phyloP scores from a whole-genome alignment of 208 protist genomes.

The Trypanosoma congolense region DNA sequence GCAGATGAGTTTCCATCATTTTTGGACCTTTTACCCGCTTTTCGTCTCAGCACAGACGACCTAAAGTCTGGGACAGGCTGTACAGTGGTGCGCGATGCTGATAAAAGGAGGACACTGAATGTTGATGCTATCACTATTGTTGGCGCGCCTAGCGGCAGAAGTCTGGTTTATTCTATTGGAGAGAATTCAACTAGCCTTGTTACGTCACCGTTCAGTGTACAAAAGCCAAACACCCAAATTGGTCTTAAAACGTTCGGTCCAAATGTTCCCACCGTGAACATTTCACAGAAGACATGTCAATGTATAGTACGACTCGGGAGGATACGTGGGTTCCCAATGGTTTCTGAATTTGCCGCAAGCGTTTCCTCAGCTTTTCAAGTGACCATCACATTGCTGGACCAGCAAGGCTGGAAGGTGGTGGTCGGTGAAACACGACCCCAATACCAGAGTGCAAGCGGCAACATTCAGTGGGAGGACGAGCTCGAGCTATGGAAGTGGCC shows the following conservation, averaged over 20 bases:
- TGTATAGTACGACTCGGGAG: slow-evolving; percentile 75
- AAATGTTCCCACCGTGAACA: slow-evolving; percentile 58
- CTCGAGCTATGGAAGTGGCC: slow-evolving; percentile 85
- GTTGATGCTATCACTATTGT: slow-evolving; percentile 63
- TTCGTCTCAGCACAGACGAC: slow-evolving; percentile 46
- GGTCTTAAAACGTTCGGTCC: slow-evolving; percentile 5
- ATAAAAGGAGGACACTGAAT: not conserved
- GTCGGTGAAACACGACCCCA: slow-evolving; percentile 73
- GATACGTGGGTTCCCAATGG: slow-evolving; percentile 84
- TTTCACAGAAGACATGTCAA: slow-evolving; percentile 77
- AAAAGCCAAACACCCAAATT: not conserved
- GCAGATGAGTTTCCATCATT: slow-evolving; percentile 79
- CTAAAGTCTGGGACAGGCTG: slow-evolving; percentile 12
- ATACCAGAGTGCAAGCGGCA: slow-evolving; percentile 85
- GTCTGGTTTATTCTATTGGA: slow-evolving; percentile 29
- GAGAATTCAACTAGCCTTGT: not conserved
- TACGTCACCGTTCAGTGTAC: not conserved
- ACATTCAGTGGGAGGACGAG: slow-evolving; percentile 74
- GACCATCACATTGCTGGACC: slow-evolving; percentile 76
- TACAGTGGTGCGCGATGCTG: not conserved
- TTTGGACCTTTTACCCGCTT: slow-evolving; percentile 63
- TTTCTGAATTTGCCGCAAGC: slow-evolving; percentile 69
- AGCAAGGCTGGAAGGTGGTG: slow-evolving; percentile 80
- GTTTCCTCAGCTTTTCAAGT: slow-evolving; percentile 82
- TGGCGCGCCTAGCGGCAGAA: slow-evolving; percentile 68